These are phyloP conservation scores for Metschnikowia continentalis DNA, from an alignment of 805 yeast species.

Conservation along the genomic window DNA sequence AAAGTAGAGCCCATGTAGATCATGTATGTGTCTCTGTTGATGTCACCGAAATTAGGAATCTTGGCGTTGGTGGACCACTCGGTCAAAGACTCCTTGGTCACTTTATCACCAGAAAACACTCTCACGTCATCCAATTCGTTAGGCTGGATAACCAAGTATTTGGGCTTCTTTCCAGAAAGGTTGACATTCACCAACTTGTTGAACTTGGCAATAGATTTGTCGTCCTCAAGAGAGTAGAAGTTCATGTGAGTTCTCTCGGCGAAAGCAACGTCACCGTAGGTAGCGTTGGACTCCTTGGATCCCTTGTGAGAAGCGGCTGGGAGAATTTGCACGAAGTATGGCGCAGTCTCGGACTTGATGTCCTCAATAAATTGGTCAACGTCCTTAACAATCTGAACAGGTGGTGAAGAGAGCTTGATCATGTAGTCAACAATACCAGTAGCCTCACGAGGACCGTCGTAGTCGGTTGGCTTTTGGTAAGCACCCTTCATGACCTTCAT, in stretches of 20 bases:
- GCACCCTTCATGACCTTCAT: conserved; percentile 66
- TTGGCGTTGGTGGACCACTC: conserved; percentile 57
- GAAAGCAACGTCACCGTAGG: conserved; percentile 63
- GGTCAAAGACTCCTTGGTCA: conserved; percentile 29
- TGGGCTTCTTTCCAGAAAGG: conserved; percentile 27
- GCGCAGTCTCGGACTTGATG: conserved; percentile 44
- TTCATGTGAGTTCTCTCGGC: conserved; percentile 56
- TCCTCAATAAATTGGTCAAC: conserved; percentile 49
- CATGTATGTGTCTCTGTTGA: conserved; percentile 74
- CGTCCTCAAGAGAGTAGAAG: conserved; percentile 52
- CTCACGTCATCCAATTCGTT: conserved; percentile 41
- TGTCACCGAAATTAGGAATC: conserved; percentile 83
- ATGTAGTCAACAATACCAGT: conserved; percentile 73
- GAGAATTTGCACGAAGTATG: conserved; percentile 53
- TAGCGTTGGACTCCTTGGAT: conserved; percentile 36
- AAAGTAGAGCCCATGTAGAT: conserved; percentile 64
- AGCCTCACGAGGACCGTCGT: conserved; percentile 81
- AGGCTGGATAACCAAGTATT: conserved; percentile 48
- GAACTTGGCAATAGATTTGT: conserved; percentile 37
- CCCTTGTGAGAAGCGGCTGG: conserved; percentile 27
- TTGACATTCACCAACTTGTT: conserved; percentile 28
- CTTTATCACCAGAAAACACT: conserved; percentile 37
- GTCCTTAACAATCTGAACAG: conserved; percentile 43
- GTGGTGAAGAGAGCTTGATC: conserved; percentile 78
- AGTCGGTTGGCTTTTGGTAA: conserved; percentile 48